Evolutionary conservation across 2,329 filamentous ascomycete species (phyloP).

Genomic region (Lecanosticta acicola): DNA sequence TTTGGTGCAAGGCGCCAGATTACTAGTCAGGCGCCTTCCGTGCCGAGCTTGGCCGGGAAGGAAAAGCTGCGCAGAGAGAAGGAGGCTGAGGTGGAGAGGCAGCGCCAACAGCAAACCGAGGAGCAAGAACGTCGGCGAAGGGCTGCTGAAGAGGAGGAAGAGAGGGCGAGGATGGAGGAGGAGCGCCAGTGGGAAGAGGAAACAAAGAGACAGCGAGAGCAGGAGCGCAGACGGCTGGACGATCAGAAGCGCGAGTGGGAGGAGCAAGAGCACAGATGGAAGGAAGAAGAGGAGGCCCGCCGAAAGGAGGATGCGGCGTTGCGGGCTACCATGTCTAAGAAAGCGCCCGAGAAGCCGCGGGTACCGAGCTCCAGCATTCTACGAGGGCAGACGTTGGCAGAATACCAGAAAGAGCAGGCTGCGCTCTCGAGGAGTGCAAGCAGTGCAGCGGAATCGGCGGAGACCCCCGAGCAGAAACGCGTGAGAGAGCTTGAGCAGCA

Average conservation of each 20-base stretch:
- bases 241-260: constrained; percentile 70
- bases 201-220: constrained; percentile 53
- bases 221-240: constrained; percentile 55
- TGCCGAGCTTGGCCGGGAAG: constrained; percentile 80
- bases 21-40: constrained; percentile 70
- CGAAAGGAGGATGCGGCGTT: constrained; percentile 67
- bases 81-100: constrained; percentile 50
- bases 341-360: constrained; percentile 55
- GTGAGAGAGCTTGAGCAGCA: constrained; percentile 75
- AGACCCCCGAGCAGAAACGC: constrained; percentile 56
- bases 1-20: constrained; percentile 93
- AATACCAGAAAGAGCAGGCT: constrained; percentile 70
- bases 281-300: constrained; percentile 66
- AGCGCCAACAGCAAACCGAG: constrained; percentile 44
- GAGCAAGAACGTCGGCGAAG: constrained; percentile 47
- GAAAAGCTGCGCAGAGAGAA: constrained; percentile 60
- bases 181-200: constrained; percentile 64
- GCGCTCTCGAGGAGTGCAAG: constrained; percentile 33
- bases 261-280: constrained; percentile 71
- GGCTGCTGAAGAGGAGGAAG: constrained; percentile 56
- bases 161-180: constrained; percentile 56
- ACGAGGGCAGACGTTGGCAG: constrained; percentile 77
- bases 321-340: constrained; percentile 58
- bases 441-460: constrained; percentile 30
- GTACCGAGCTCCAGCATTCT: constrained; percentile 49